Evolutionary conservation across 2,329 filamentous ascomycete genomes (phyloP), one percentile per base, ranked within the genome.

Genomic region (Nigrospora sphaerica): DNA sequence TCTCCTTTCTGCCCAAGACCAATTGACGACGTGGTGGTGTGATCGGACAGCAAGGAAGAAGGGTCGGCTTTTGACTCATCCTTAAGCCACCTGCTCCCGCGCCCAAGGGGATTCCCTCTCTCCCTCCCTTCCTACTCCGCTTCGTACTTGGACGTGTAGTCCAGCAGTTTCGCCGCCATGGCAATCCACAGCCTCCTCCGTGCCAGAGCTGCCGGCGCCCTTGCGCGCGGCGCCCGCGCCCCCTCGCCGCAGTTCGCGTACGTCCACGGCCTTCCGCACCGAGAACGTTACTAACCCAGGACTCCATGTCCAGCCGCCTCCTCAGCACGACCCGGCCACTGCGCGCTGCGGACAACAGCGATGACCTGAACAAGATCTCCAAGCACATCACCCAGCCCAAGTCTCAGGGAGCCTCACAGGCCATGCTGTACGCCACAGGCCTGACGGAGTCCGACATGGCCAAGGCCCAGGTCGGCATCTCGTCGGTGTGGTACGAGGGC

Each of bases 401-500:
- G 74, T 93, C 92, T 32, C 93, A 98, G 74, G 93, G 93, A 57
- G 93, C 95, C 46, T 97, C 93, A 37, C 93, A 98, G 74, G 93
- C 95, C 54, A 98, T 98, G 95, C 78, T 98, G 47, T 98, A 95
- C 74, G 93, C 88, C 56, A 96, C 92, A 1, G 95, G 95, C 45
- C 74, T 98, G 59, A 81, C 73, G 37, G 88, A 95, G 62, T 77
- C 78, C 47, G 91, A 95, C 68, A 88, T 97, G 84, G 85, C 86
- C 73, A 98, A 97, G 75, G 86, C 93, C 23, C 95, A 98, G 74
- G 85, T 98, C 57, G 93, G 93, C 56, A 97, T 98, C 64, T 95
- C 92, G 37, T 96, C 91, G 6, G 91, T 97, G 50, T 98, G 93
- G 93, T 96, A 92, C 71, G 86, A 89, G 57, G 93, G 93, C 48